A percentile compares a stretch with the other conserved stretches of the same genome.
Conservation (phyloP, 768 basidiomycete species). For the Amylocystis lapponica region DNA sequence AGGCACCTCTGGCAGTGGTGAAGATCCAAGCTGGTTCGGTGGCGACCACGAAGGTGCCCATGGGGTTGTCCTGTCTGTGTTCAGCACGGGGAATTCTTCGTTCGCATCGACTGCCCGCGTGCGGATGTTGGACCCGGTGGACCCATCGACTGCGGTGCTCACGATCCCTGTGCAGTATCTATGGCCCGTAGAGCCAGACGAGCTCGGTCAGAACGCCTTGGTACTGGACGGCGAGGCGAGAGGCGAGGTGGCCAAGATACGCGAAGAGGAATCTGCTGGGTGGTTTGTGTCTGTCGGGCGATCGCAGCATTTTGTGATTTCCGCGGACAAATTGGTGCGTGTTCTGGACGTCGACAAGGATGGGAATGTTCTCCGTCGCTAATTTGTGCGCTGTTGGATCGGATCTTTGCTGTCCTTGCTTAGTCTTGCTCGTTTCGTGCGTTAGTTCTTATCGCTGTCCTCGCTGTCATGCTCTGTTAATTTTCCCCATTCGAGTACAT, state of each 20-base stretch:
- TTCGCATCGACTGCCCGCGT: conserved; percentile 11
- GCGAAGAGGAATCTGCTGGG: conserved; percentile 9
- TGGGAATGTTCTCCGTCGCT: no score
- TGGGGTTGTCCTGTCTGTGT: conserved; percentile 10
- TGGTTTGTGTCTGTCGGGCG: conserved; percentile 14
- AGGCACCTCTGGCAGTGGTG: background rate
- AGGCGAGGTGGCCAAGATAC: conserved; percentile 6
- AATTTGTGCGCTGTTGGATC: no score
- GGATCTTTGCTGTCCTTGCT: no score
- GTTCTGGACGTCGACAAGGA: conserved; percentile 1
- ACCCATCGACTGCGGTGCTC: background rate
- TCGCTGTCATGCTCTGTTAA: no score
- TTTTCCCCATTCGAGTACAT: no score
- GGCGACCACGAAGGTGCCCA: conserved; percentile 11
- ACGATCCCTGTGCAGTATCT: conserved; percentile 7
- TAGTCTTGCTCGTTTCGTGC: no score
- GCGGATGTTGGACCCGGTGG: conserved; percentile 4
- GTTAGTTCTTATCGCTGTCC: no score
- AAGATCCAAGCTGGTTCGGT: conserved; percentile 6
- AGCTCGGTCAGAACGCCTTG: conserved; percentile 4
- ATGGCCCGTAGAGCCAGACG: conserved; percentile 6
- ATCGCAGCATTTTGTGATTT: conserved; percentile 10
- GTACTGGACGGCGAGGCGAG: conserved; percentile 8
- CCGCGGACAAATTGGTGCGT: conserved; percentile 1
- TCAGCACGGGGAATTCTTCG: conserved; percentile 8